Percentiles rank a stretch among this genome's conserved stretches.
Conservation (phyloP, 108 stramenopile genomes). For the Epipyxis sp. region DNA sequence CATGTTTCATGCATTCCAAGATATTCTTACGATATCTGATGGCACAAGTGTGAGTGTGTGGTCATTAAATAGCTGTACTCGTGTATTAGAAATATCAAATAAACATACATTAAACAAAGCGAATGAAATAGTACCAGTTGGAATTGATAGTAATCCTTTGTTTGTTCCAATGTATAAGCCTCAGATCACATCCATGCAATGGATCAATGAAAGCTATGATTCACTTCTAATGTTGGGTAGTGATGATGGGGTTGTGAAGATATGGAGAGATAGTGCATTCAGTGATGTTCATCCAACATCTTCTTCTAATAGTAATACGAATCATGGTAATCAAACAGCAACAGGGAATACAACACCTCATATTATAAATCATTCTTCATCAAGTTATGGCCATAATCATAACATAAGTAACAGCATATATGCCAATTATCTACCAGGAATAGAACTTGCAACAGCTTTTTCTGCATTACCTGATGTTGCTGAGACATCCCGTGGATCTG, state of each 20-base stretch:
- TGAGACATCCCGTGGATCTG: slow-evolving; percentile 63
- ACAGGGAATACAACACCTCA: not conserved
- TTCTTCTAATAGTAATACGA: slow-evolving; percentile 53
- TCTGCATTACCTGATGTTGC: slow-evolving; percentile 72
- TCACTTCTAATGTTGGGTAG: slow-evolving; percentile 75
- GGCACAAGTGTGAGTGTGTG: not conserved
- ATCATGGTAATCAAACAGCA: not conserved
- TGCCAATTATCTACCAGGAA: too few relatives aligned
- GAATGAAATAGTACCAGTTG: not conserved
- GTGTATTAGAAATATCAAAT: slow-evolving; percentile 16
- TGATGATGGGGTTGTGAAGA: slow-evolving; percentile 83
- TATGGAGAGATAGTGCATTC: slow-evolving; percentile 72
- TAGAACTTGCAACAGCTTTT: slow-evolving; percentile 70
- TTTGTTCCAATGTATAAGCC: slow-evolving; percentile 30
- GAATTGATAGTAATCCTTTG: not conserved
- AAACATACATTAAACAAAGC: not conserved
- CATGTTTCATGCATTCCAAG: slow-evolving; percentile 36
- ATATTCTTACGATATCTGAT: not conserved
- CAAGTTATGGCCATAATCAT: not conserved
- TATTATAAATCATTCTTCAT: not conserved
- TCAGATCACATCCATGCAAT: slow-evolving; percentile 74
- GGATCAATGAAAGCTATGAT: slow-evolving; percentile 79
- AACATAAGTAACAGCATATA: not conserved
- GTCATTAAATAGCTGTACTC: not conserved
- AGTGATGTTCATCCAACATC: slow-evolving; percentile 33